These are phyloP conservation scores for Dioscorea dumetorum DNA, from an alignment of 106 monocot genomes.

Conservation along the genomic window DNA sequence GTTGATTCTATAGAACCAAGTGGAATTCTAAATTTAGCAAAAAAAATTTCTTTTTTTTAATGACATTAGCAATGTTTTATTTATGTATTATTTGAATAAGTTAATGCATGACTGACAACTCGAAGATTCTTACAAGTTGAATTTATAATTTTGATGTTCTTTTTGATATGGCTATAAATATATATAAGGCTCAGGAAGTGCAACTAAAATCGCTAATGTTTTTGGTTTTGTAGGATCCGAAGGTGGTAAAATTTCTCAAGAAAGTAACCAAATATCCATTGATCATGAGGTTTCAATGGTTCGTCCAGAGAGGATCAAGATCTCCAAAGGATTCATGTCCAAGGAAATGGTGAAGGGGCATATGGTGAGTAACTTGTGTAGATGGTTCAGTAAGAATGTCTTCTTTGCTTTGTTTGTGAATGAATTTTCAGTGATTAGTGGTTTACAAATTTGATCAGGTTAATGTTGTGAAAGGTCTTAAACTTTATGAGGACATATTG, in stretches of 20 bases:
- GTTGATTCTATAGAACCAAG: too few species aligned
- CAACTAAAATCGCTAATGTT: neutral
- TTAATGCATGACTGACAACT: too few species aligned
- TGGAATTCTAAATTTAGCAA: too few species aligned
- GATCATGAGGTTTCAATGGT: conserved; percentile 55
- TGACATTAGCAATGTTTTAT: too few species aligned
- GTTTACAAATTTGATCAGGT: conserved; percentile 37
- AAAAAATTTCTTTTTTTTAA: too few species aligned
- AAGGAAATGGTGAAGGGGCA: conserved; percentile 94
- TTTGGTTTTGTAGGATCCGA: conserved; percentile 26
- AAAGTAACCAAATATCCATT: conserved; percentile 41
- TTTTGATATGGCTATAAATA: too few species aligned
- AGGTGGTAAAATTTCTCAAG: conserved; percentile 19
- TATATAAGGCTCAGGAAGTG: too few species aligned
- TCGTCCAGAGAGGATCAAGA: conserved; percentile 67
- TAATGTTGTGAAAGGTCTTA: conserved; percentile 93
- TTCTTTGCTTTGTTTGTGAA: neutral
- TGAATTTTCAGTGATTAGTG: neutral
- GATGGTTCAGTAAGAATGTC: conserved; percentile 5
- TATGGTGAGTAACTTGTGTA: conserved; percentile 67
- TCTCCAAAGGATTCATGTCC: conserved; percentile 75
- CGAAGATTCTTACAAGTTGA: too few species aligned
- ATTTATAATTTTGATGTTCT: too few species aligned
- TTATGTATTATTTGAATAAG: too few species aligned
- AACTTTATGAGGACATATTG: conserved; percentile 86